These are phyloP conservation scores for Fusarium gaditjirri DNA, from an alignment of 2,329 filamentous ascomycete species.

Conservation along the genomic window DNA sequence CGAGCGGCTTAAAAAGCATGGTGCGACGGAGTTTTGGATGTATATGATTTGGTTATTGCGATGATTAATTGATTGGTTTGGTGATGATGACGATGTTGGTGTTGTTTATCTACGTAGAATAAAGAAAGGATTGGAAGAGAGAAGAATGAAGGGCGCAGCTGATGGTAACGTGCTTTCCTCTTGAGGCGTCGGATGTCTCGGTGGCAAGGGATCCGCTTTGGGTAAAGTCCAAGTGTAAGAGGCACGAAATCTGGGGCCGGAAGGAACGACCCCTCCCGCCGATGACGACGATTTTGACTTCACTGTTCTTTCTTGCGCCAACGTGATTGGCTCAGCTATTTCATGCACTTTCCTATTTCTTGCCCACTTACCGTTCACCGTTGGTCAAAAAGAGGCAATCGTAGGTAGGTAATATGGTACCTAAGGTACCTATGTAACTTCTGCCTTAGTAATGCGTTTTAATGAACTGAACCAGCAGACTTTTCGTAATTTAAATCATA, in stretches of 20 bases:
- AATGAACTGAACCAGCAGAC: background rate
- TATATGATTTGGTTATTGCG: background rate
- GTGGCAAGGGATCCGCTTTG: conserved; percentile 33
- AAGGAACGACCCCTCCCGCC: conserved; percentile 11
- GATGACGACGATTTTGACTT: conserved; percentile 21
- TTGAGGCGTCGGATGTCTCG: conserved; percentile 37
- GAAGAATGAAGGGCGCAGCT: background rate
- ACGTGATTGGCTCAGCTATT: conserved; percentile 9
- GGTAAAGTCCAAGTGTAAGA: conserved; percentile 10
- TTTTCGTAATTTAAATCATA: background rate
- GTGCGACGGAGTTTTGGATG: background rate
- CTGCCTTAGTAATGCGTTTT: background rate
- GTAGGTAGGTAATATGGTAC: too few species aligned
- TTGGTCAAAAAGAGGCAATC: background rate
- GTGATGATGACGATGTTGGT: background rate
- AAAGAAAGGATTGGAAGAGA: conserved; percentile 1
- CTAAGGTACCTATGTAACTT: background rate
- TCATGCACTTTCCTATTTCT: background rate
- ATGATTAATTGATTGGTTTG: background rate
- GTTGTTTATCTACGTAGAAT: conserved; percentile 4
- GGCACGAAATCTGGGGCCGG: conserved; percentile 30
- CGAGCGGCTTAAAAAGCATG: conserved; percentile 50
- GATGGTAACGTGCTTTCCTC: conserved; percentile 22
- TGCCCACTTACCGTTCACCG: background rate
- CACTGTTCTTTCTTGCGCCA: background rate